Conservation (phyloP, 108 stramenopile species). For the Cylindrotheca closterium region DNA sequence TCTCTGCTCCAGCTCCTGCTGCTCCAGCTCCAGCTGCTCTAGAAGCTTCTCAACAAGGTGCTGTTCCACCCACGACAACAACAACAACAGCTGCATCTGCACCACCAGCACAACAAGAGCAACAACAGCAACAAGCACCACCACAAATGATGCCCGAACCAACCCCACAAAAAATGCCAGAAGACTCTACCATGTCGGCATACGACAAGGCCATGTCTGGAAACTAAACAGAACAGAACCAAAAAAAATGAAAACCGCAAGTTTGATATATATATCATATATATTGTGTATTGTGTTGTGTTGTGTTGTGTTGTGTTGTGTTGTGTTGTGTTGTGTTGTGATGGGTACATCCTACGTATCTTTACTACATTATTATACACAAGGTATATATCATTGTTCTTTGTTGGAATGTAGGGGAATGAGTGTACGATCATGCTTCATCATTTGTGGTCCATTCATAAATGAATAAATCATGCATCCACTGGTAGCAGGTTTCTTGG, state of each 20-base stretch:
- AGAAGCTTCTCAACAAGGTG: background rate
- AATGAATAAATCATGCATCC: no score
- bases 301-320: background rate
- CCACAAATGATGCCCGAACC: background rate
- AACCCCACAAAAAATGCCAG: background rate
- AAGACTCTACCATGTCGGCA: background rate
- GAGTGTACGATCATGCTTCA: no score
- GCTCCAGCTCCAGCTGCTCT: background rate
- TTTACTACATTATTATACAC: no score
- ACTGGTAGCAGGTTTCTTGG: no score
- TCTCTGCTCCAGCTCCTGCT: background rate
- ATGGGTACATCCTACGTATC: no score
- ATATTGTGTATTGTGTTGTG: background rate
- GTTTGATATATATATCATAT: background rate
- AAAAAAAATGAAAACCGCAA: background rate
- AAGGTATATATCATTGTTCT: no score
- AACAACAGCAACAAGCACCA: background rate
- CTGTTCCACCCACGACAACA: background rate
- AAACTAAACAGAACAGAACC: background rate
- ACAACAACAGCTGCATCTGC: background rate
- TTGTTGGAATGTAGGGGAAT: no score
- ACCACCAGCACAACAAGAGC: background rate
- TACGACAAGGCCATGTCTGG: background rate
- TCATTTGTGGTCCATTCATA: no score
- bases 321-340: background rate